phyloP scores from a whole-genome alignment of 2,329 filamentous ascomycete genomes.

The Dactylellina leptospora region DNA sequence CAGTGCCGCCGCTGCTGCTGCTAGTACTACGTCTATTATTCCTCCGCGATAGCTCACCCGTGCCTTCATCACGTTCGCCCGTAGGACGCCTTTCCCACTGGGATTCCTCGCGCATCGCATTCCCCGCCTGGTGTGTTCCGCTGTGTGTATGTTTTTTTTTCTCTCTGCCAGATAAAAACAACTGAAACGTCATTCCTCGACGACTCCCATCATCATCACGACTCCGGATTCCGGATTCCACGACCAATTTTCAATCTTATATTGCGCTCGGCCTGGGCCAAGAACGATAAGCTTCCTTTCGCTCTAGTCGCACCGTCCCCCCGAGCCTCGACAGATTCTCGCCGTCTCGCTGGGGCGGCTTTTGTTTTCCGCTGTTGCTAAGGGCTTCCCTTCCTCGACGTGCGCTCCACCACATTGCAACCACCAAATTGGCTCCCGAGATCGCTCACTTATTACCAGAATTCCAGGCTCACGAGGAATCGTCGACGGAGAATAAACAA shows the following conservation, averaged over 20 bases:
- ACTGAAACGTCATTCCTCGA: constrained; percentile 45
- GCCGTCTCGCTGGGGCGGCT: neutral
- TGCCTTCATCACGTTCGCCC: neutral
- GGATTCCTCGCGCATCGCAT: neutral
- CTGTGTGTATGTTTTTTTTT: no score
- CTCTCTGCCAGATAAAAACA: constrained; percentile 33
- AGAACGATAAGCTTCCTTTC: neutral
- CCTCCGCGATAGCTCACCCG: neutral
- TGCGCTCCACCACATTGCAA: no score
- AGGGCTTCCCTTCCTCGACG: no score
- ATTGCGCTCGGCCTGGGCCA: constrained; percentile 30
- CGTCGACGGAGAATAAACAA: constrained; percentile 2
- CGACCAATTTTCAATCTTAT: no score
- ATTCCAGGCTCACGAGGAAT: constrained; percentile 16
- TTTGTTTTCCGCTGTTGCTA: constrained; percentile 23
- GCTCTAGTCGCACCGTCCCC: no score
- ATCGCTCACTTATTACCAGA: neutral
- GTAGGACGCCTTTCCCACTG: no score
- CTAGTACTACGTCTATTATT: no score
- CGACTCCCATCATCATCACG: constrained; percentile 24
- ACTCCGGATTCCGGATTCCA: constrained; percentile 23
- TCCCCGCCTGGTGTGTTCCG: constrained; percentile 5
- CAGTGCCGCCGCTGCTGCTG: neutral
- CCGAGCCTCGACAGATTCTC: no score
- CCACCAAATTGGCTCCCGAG: no score